Evolutionary conservation across 139 green algal species (phyloP).

Genomic region (Diplosphaera chodatii): DNA sequence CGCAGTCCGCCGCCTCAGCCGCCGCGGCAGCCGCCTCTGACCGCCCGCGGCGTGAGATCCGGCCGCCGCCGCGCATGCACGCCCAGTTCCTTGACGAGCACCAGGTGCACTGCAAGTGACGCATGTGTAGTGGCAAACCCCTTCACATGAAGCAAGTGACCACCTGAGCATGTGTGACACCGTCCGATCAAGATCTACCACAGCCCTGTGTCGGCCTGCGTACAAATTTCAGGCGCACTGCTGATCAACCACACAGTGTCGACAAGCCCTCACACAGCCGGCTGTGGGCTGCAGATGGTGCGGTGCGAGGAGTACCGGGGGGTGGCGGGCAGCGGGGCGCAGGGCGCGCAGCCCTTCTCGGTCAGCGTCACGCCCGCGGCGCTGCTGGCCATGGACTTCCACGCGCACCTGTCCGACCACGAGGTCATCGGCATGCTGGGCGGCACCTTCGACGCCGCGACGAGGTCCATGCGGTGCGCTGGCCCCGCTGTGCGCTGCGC

Average conservation of each 20-base stretch:
- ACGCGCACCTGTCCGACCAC: conserved; percentile 58
- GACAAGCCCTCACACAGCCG: no score
- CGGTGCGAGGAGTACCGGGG: conserved; percentile 40
- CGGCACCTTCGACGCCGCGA: conserved; percentile 35
- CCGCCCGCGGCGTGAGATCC: conserved; percentile 4
- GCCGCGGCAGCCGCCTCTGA: not conserved
- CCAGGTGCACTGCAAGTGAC: not conserved
- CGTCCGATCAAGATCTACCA: no score
- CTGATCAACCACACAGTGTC: no score
- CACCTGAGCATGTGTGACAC: no score
- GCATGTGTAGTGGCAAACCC: no score
- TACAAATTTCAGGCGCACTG: not conserved
- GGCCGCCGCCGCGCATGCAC: conserved; percentile 3
- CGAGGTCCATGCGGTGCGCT: conserved; percentile 15
- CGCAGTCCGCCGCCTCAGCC: not conserved
- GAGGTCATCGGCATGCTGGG: conserved; percentile 69
- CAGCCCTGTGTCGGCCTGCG: not conserved
- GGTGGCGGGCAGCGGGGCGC: conserved; percentile 12
- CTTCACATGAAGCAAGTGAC: no score
- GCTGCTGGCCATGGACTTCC: conserved; percentile 66
- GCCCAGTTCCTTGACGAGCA: not conserved
- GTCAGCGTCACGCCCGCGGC: conserved; percentile 37
- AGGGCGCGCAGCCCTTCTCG: conserved; percentile 47
- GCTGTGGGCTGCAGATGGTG: conserved; percentile 40
- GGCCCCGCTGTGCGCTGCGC: no score